Conservation (phyloP, 2,329 filamentous ascomycete species). For the Ascochyta viciae-villosae region DNA sequence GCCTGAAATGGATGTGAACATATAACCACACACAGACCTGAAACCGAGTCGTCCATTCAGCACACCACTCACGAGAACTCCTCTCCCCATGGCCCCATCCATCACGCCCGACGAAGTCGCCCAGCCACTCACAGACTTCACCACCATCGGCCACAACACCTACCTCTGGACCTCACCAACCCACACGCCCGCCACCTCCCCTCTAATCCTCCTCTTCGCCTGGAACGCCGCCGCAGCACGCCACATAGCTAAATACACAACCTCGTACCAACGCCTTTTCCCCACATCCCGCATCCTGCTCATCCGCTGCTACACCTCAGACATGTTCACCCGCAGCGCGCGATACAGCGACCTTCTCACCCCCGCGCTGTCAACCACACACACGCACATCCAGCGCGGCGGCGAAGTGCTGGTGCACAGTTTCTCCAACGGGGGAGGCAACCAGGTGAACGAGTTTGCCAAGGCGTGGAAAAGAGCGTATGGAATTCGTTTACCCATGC, state of each 20-base stretch:
- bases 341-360: slow-evolving; percentile 25
- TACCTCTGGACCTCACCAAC: slow-evolving; percentile 35
- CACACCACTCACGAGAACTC: background rate
- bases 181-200: slow-evolving; percentile 14
- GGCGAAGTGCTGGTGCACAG: slow-evolving; percentile 44
- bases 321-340: slow-evolving; percentile 37
- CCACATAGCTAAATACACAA: slow-evolving; percentile 49
- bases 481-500: slow-evolving; percentile 34
- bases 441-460: slow-evolving; percentile 42
- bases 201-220: slow-evolving; percentile 42
- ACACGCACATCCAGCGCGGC: slow-evolving; percentile 28
- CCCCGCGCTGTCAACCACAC: slow-evolving; percentile 38
- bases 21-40: background rate
- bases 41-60: too few relatives aligned
- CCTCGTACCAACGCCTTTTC: slow-evolving; percentile 40
- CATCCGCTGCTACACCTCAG: slow-evolving; percentile 35
- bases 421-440: slow-evolving; percentile 48
- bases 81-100: slow-evolving; percentile 14
- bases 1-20: background rate
- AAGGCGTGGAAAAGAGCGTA: slow-evolving; percentile 38
- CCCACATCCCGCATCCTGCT: slow-evolving; percentile 43
- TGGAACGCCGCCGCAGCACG: slow-evolving; percentile 47
- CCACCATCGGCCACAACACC: slow-evolving; percentile 44
- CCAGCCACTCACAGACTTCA: slow-evolving; percentile 40
- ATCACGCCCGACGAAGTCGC: slow-evolving; percentile 9